phyloP scores from a whole-genome alignment of 371 early-diverging fungal species.

The Choanephora cucurbitarum region DNA sequence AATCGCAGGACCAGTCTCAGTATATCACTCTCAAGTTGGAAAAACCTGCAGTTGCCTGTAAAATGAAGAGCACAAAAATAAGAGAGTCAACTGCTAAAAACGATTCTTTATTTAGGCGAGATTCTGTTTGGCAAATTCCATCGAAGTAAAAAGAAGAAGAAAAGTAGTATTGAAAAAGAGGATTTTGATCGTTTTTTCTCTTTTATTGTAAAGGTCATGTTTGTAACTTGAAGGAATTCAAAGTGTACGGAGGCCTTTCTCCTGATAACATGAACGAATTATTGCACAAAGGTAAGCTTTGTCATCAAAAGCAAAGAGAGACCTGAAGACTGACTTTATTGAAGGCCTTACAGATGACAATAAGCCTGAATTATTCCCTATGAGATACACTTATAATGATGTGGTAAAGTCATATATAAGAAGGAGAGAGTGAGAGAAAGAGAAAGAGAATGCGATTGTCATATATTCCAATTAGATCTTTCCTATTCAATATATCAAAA shows the following conservation, averaged over 20 bases:
- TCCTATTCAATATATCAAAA: constrained; percentile 89
- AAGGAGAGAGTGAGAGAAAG: too few species aligned
- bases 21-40: constrained; percentile 75
- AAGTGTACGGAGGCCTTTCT: constrained; percentile 85
- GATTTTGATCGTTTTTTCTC: neutral
- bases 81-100: neutral
- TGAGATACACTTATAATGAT: constrained; percentile 66
- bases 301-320: too few species aligned
- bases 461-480: constrained; percentile 54
- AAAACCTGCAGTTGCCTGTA: constrained; percentile 68
- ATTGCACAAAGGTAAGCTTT: constrained; percentile 76
- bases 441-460: too few species aligned
- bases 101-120: constrained; percentile 50
- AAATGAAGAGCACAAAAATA: constrained; percentile 13
- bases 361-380: constrained; percentile 86
- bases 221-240: constrained; percentile 96
- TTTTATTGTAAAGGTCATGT: constrained; percentile 73
- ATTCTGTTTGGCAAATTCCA: constrained; percentile 97
- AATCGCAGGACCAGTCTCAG: constrained; percentile 75
- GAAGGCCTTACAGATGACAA: constrained; percentile 89
- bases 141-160: too few species aligned
- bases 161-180: too few species aligned
- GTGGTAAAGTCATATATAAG: too few species aligned
- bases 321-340: neutral
- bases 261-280: constrained; percentile 83